Evolutionary conservation across 495 filamentous ascomycete species (phyloP), one percentile per base, ranked within the genome.

Genomic region (Beverwykella pulmonaria): DNA sequence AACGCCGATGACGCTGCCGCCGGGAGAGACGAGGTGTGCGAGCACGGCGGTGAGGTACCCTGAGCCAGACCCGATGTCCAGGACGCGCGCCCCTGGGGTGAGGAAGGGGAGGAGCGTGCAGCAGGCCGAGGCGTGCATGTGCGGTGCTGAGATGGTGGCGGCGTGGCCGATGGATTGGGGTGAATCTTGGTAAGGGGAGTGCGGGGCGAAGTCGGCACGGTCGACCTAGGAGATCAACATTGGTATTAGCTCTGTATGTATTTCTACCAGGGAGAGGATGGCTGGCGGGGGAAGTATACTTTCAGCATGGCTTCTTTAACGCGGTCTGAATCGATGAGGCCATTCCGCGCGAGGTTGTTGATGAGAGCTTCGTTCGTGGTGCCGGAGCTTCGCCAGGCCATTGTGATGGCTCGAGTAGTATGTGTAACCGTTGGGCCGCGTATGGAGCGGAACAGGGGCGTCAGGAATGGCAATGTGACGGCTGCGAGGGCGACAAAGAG

Each of bases 61-160:
- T 12, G 87, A 91, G 0, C 94, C 94, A 58, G 87, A 90, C 2
- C 94, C 94, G 71, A 98, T 87, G 73, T 98, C 94, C 0, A 98
- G 84, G 12, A 97, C 88, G 12, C 80, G 77, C 1, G 82, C 75
- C 25, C 79, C 80, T 0, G 80, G 79, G 44, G 78, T 63, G 53
- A 79, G 49, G 82, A 79, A 20, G 71, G 71, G 22, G 88, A 83
- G 76, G 76, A 87, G 49, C 83, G 84, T 73, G 66, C 78, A 75
- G 72, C 71, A 75, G 48, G 79, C 79, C 14, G 87, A 82, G 73
- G 91, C 93, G 79, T 98, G 94, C 91, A 98, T 98, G 82, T 98
- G 94, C 19, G 94, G 94, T 22, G 94, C 94, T 29, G 89, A 93
- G 70, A 98, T 98, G 56, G 95, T 98, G 56, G 94, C 94, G 17